Evolutionary conservation across 345 rosid genomes (phyloP).

Genomic region (Syzygium aqueum): DNA sequence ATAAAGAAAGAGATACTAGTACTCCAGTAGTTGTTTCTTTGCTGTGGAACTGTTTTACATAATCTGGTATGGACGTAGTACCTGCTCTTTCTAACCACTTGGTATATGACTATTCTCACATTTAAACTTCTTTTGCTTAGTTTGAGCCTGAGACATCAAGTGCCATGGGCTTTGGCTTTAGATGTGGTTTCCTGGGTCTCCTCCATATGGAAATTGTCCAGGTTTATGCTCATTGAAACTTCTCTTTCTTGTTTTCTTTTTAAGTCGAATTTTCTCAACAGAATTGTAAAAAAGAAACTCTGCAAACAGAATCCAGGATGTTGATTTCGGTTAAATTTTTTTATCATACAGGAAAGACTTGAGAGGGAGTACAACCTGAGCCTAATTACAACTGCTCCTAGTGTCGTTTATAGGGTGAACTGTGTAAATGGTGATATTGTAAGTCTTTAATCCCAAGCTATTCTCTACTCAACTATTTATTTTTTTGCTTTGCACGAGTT

Average conservation of each 20-base stretch:
- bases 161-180: slow-evolving; percentile 99
- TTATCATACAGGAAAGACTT: slow-evolving; percentile 78
- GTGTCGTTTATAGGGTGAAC: slow-evolving; percentile 92
- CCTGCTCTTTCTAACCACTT: not conserved
- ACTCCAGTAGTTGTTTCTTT: not conserved
- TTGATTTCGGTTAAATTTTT: not conserved
- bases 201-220: slow-evolving; percentile 99
- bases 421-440: slow-evolving; percentile 68
- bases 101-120: not conserved
- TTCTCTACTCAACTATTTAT: not conserved
- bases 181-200: slow-evolving; percentile 98
- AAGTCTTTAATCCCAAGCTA: slow-evolving; percentile 26
- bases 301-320: not conserved
- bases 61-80: not conserved
- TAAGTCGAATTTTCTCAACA: not conserved
- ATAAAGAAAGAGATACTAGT: not conserved
- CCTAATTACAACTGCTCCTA: slow-evolving; percentile 97
- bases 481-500: not conserved
- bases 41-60: not conserved
- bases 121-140: slow-evolving; percentile 25
- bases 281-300: not conserved
- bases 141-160: slow-evolving; percentile 97
- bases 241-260: not conserved
- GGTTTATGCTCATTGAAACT: slow-evolving; percentile 27
- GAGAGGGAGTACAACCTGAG: slow-evolving; percentile 97